Evolutionary conservation across 495 filamentous ascomycete genomes (phyloP).

Genomic region (Hyphodiscus hymeniophilus): DNA sequence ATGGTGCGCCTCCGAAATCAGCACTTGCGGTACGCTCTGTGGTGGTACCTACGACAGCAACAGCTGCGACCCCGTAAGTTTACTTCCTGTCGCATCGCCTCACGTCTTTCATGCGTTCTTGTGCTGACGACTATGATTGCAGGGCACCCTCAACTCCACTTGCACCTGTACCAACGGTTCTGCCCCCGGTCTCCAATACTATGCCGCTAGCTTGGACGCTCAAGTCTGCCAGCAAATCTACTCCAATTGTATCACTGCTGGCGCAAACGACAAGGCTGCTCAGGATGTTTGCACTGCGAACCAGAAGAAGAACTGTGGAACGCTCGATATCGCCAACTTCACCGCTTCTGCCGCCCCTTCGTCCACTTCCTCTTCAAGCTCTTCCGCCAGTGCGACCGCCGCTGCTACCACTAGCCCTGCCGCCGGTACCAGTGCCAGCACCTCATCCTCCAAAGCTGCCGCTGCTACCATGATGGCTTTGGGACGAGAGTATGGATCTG

Average conservation of each 20-base stretch:
- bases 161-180: conserved; percentile 28
- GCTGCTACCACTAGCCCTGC: conserved; percentile 12
- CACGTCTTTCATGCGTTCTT: conserved; percentile 1
- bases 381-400: conserved; percentile 18
- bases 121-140: conserved; percentile 4
- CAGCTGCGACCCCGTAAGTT: conserved; percentile 26
- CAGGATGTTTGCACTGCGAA: conserved; percentile 28
- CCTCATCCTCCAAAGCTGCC: conserved; percentile 18
- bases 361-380: conserved; percentile 17
- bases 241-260: conserved; percentile 25
- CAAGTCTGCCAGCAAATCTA: conserved; percentile 31
- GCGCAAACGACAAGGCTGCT: conserved; percentile 25
- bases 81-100: neutral
- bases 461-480: conserved; percentile 25
- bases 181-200: conserved; percentile 28
- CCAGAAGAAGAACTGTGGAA: conserved; percentile 27
- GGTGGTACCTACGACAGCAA: conserved; percentile 21
- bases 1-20: conserved; percentile 28
- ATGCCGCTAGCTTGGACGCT: conserved; percentile 29
- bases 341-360: conserved; percentile 23
- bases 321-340: conserved; percentile 27
- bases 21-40: conserved; percentile 29
- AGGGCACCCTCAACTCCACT: conserved; percentile 25
- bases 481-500: conserved; percentile 27
- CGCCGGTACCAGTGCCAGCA: conserved; percentile 12